phyloP scores from a whole-genome alignment of 495 filamentous ascomycete species.

The Neurospora intermedia region DNA sequence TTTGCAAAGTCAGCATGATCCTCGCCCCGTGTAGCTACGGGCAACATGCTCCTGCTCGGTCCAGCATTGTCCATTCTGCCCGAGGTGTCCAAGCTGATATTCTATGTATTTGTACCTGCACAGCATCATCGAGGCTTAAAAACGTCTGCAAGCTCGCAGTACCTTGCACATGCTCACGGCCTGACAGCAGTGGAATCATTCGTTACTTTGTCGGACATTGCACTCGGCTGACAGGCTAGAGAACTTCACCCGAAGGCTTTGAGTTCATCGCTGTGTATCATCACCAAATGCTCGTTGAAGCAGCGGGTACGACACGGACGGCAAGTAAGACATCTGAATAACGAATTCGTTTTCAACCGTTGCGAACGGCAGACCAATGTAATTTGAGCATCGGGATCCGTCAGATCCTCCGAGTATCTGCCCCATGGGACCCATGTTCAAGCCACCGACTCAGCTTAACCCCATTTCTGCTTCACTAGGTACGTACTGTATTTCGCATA shows the following conservation, averaged over 20 bases:
- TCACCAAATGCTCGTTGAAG: not conserved
- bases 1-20: not conserved
- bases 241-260: not conserved
- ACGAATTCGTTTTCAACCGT: not conserved
- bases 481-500: not conserved
- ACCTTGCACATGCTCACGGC: not conserved
- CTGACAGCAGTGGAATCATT: not conserved
- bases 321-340: not conserved
- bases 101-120: not conserved
- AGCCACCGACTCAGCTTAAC: not conserved
- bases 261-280: not conserved
- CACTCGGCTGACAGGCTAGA: not conserved
- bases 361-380: not conserved
- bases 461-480: not conserved
- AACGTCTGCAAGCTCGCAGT: not conserved
- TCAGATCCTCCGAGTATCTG: not conserved
- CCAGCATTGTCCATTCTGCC: not conserved
- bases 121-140: not conserved
- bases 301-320: not conserved
- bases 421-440: not conserved
- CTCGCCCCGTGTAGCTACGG: not conserved
- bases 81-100: not conserved
- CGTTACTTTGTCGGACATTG: not conserved
- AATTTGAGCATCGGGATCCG: not conserved
- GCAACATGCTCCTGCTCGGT: not conserved